A percentile compares a stretch with the other conserved stretches of the same genome.
These are phyloP conservation scores for Monilinia laxa DNA, from an alignment of 2,329 filamentous ascomycete genomes.

Conservation along the genomic window DNA sequence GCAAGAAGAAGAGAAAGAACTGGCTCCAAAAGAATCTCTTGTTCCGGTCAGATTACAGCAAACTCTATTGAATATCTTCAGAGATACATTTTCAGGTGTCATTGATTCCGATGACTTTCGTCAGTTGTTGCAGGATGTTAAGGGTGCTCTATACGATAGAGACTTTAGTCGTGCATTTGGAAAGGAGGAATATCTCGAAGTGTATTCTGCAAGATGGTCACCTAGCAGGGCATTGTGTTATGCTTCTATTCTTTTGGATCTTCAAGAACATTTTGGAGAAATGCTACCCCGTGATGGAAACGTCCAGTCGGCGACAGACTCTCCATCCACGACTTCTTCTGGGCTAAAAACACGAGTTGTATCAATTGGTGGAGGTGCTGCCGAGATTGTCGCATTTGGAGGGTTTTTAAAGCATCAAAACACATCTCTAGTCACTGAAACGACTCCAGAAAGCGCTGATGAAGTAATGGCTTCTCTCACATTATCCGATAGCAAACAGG, in stretches of 20 bases:
- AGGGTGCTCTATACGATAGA: slow-evolving; percentile 79
- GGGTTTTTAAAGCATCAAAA: slow-evolving; percentile 48
- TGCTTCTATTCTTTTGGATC: slow-evolving; percentile 47
- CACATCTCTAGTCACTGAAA: slow-evolving; percentile 20
- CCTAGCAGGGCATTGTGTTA: slow-evolving; percentile 83
- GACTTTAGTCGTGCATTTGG: slow-evolving; percentile 83
- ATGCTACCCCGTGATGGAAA: slow-evolving; percentile 18
- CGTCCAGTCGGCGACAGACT: neutral
- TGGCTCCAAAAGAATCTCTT: slow-evolving; percentile 19
- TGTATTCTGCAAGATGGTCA: slow-evolving; percentile 90
- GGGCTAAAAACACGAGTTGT: slow-evolving; percentile 26
- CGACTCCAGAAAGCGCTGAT: slow-evolving; percentile 8
- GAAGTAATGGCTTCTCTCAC: slow-evolving; percentile 24
- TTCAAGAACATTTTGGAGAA: slow-evolving; percentile 15
- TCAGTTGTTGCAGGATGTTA: slow-evolving; percentile 73
- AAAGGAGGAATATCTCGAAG: slow-evolving; percentile 66
- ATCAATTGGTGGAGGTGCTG: slow-evolving; percentile 50
- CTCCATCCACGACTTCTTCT: slow-evolving; percentile 1
- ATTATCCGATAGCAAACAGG: slow-evolving; percentile 20
- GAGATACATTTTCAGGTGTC: slow-evolving; percentile 57
- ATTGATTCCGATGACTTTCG: slow-evolving; percentile 51
- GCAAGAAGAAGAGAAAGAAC: slow-evolving; percentile 20
- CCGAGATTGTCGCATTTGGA: slow-evolving; percentile 64
- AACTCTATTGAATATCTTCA: slow-evolving; percentile 71
- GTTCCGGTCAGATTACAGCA: slow-evolving; percentile 61